A percentile compares a stretch with the other conserved stretches of the same genome.
These are phyloP conservation scores for Pueraria montana DNA, from an alignment of 306 rosid species.

Conservation along the genomic window DNA sequence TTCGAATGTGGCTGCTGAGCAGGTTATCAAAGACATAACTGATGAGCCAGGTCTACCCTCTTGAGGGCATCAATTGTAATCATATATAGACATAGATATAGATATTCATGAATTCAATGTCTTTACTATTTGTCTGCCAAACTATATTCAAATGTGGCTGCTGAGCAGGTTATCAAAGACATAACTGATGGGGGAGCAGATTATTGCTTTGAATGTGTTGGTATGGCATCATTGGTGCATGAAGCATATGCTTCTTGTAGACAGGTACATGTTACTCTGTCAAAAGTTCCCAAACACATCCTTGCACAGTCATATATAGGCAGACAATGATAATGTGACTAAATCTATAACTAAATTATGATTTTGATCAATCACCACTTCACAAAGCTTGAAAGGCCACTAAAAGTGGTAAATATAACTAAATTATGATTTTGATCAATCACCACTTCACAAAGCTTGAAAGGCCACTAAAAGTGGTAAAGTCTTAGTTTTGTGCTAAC, in stretches of 20 bases:
- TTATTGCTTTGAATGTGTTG: slow-evolving; percentile 89
- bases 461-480: background rate
- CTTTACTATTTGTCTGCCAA: background rate
- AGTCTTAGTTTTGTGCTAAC: background rate
- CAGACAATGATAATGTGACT: background rate
- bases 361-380: slow-evolving; percentile 7
- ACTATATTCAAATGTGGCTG: slow-evolving; percentile 6
- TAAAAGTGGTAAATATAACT: background rate
- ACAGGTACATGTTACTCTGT: slow-evolving; percentile 57
- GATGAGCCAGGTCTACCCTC: no score
- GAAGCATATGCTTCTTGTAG: slow-evolving; percentile 84
- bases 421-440: slow-evolving; percentile 13
- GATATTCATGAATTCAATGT: slow-evolving; percentile 48
- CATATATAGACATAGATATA: no score
- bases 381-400: background rate
- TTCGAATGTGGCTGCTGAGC: slow-evolving; percentile 22
- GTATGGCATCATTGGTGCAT: slow-evolving; percentile 72
- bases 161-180: slow-evolving; percentile 61
- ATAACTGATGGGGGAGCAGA: slow-evolving; percentile 84
- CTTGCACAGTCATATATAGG: background rate
- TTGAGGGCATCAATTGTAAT: no score
- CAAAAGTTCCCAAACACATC: background rate
- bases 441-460: background rate
- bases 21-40: no score
- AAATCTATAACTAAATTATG: background rate